phyloP scores from a whole-genome alignment of 495 filamentous ascomycete genomes.

The Aspergillus saccharolyticus region DNA sequence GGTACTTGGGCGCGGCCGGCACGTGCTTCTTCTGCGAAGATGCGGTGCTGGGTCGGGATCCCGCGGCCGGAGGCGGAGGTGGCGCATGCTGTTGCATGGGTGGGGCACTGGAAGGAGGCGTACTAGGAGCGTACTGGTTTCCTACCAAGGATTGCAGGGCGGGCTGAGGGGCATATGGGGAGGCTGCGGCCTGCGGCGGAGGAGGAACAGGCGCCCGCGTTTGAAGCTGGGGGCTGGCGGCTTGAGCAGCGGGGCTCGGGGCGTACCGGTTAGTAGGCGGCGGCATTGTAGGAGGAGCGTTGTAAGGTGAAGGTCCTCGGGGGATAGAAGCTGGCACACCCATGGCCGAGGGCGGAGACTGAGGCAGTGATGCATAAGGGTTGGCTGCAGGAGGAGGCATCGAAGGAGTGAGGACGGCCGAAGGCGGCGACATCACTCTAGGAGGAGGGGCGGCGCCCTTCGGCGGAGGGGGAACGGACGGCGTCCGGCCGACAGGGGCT shows the following conservation, averaged over 20 bases:
- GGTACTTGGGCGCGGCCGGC: slow-evolving; percentile 59
- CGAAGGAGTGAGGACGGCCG: slow-evolving; percentile 37
- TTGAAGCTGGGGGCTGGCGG: slow-evolving; percentile 39
- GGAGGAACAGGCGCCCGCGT: slow-evolving; percentile 41
- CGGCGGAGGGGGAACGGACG: slow-evolving; percentile 52
- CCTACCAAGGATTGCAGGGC: slow-evolving; percentile 32
- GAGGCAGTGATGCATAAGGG: slow-evolving; percentile 59
- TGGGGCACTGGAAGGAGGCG: slow-evolving; percentile 26
- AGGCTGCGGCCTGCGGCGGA: slow-evolving; percentile 47
- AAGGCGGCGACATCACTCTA: slow-evolving; percentile 50
- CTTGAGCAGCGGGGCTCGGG: slow-evolving; percentile 63
- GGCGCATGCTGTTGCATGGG: slow-evolving; percentile 41
- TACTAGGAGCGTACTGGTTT: slow-evolving; percentile 44
- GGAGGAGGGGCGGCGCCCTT: slow-evolving; percentile 48
- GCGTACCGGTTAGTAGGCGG: slow-evolving; percentile 81
- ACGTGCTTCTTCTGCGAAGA: slow-evolving; percentile 43
- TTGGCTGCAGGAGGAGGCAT: slow-evolving; percentile 42
- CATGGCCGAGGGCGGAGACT: slow-evolving; percentile 35
- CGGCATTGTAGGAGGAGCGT: slow-evolving; percentile 68
- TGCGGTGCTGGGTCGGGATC: slow-evolving; percentile 49
- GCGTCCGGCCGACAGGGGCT: slow-evolving; percentile 29
- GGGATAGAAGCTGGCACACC: slow-evolving; percentile 52
- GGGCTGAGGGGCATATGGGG: slow-evolving; percentile 57
- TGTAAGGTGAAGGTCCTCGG: slow-evolving; percentile 83
- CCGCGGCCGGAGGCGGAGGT: slow-evolving; percentile 37